Evolutionary conservation across 106 monocot species (phyloP), one percentile per base, ranked within the genome.

Genomic region (Dendrobium huoshanense): DNA sequence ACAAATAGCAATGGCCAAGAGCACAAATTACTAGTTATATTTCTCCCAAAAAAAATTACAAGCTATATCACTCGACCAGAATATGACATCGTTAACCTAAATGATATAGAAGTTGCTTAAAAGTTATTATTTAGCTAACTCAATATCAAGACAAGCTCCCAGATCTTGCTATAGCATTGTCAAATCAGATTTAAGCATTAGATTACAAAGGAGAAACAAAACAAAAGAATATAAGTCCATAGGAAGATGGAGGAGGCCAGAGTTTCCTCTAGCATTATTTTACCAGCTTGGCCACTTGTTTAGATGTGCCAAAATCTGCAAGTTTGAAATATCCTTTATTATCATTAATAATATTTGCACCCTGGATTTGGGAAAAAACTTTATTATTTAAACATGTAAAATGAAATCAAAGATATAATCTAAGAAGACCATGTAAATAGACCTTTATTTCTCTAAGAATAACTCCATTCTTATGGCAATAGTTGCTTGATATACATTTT

Each of bases 371-470:
- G 68, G 13, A 78, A 25, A 75, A 67, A 7, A 67, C 58, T 27
- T 67, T 2, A 45, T 31, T 65, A 73, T 29, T 75, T 67, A 31
- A n/a, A 4, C 4, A 75, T 19, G 17, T 76, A 49, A 2, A 49
- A 0, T 24, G 25, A 76, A 47, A 45, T 9, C 8, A 45, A 68
- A 76, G 19, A 79, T 37, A 64, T 22, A 67, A 40, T n/a, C 25
- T 7, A 40, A 41, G 80, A 42, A 29, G 29, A 55, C 19, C 15
- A 42, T 77, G 22, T 10, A 54, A 41, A 77, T 18, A 83, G 78
- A 82, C 98, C 87, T 98, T 98, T 83, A 95, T 98, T 58, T 98
- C 98, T 78, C 98, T 89, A 75, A 95, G 98, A 70, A 98, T 98
- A 78, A 98, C 95, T 67, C 89, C 89, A 87, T 95, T 92, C 41